These are phyloP conservation scores for Penicillium hordei DNA, from an alignment of 2,329 filamentous ascomycete species.

Conservation along the genomic window DNA sequence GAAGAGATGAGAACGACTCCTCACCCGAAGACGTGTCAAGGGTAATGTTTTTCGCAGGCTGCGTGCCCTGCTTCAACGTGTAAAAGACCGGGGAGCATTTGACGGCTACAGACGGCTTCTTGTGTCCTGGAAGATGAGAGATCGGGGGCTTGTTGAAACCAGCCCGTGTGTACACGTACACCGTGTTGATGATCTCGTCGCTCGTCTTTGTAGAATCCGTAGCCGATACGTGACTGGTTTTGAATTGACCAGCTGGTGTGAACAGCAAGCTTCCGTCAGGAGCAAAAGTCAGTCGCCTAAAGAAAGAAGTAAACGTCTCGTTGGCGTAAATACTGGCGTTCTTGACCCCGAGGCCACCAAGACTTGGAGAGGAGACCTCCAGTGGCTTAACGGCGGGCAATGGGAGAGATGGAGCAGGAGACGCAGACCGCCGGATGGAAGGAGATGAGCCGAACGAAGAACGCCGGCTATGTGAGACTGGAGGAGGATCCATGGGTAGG, in stretches of 20 bases:
- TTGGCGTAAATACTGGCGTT: conserved; percentile 94
- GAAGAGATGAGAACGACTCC: conserved; percentile 77
- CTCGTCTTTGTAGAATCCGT: conserved; percentile 68
- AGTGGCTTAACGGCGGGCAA: conserved; percentile 93
- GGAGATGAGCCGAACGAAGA: conserved; percentile 83
- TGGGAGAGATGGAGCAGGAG: conserved; percentile 89
- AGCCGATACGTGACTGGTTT: conserved; percentile 68
- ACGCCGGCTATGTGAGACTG: conserved; percentile 86
- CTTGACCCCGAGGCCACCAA: conserved; percentile 65
- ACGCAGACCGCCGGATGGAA: conserved; percentile 80
- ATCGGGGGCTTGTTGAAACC: conserved; percentile 96
- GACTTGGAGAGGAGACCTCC: conserved; percentile 76
- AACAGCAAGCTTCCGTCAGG: conserved; percentile 92
- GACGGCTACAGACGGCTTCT: conserved; percentile 95
- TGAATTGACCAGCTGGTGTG: conserved; percentile 93
- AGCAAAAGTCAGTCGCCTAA: conserved; percentile 87
- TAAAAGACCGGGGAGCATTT: conserved; percentile 92
- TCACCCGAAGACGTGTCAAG: conserved; percentile 90
- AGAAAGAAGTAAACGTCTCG: conserved; percentile 95
- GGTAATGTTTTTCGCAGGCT: conserved; percentile 81
- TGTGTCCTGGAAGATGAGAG: conserved; percentile 91
- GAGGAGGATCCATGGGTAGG: conserved; percentile 93
- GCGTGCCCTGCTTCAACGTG: conserved; percentile 67
- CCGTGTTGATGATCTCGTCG: conserved; percentile 92
- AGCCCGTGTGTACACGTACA: conserved; percentile 95